A percentile compares a stretch with the other conserved stretches of the same genome.
Conservation (phyloP, 2,329 filamentous ascomycete species). For the Zasmidium citrigriseum region DNA sequence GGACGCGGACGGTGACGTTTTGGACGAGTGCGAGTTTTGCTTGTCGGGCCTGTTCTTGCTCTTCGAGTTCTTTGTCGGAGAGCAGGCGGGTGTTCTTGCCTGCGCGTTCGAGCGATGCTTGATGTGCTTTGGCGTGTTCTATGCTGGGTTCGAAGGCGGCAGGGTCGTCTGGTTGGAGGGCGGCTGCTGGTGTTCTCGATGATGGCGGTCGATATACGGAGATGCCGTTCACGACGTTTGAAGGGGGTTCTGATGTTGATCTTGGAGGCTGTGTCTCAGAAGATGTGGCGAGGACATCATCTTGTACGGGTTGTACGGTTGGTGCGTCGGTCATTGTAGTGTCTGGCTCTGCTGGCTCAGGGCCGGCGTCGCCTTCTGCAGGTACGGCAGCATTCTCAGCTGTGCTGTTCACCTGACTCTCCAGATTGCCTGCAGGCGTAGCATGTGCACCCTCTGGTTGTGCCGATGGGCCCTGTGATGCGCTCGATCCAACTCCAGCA, state of each 20-base stretch:
- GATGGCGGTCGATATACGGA: constrained; percentile 74
- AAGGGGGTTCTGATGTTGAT: constrained; percentile 4
- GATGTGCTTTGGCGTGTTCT: constrained; percentile 73
- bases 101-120: constrained; percentile 63
- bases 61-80: constrained; percentile 79
- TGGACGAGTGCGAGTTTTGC: constrained; percentile 67
- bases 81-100: constrained; percentile 74
- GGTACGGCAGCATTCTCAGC: constrained; percentile 26
- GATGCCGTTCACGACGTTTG: constrained; percentile 31
- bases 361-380: constrained; percentile 22
- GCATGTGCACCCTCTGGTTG: constrained; percentile 32
- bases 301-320: constrained; percentile 21
- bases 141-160: constrained; percentile 75
- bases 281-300: constrained; percentile 33
- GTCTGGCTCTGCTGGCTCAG: constrained; percentile 29
- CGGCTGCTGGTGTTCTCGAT: constrained; percentile 73
- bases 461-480: constrained; percentile 1
- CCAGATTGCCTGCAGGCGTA: constrained; percentile 17
- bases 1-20: constrained; percentile 73
- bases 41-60: constrained; percentile 65
- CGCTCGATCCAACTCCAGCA: constrained; percentile 17
- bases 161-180: constrained; percentile 65
- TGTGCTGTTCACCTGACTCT: constrained; percentile 25
- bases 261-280: constrained; percentile 21
- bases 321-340: constrained; percentile 25